Evolutionary conservation across 2,329 filamentous ascomycete genomes (phyloP), one percentile per base, ranked within the genome.

Genomic region (Orbilia quercus): DNA sequence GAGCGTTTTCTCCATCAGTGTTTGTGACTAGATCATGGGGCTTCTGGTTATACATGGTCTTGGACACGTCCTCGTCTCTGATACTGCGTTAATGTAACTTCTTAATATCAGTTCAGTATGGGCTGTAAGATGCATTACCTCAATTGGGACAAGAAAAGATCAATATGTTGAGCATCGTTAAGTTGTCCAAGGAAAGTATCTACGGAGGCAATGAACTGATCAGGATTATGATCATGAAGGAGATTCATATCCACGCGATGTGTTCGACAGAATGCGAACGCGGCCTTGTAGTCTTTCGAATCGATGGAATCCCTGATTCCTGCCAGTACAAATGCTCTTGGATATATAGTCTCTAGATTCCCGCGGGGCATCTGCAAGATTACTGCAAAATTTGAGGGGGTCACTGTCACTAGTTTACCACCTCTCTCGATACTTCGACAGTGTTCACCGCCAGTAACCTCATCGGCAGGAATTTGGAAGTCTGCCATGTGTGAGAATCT

Each of bases 181-280:
- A 99, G 84, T 80, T 99, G 93, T 16, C 92, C 88, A 31, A 98
- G 84, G 78, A 99, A 96, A 0, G 91, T 81, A 0, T 85, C 84
- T 9, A 96, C 86, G 75, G 89, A 91, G 2, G 85, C 82, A 79
- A 97, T 85, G 79, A 99, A 97, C 76, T 96, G 91, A 38, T 88
- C 85, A 0, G 94, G 92, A n/a, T 88, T 88, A 81, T 98, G 91
- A 79, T 99, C 95, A 78, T 96, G 94, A 1, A 99, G 83, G 74
- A 99, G 94, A 79, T 99, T 99, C 90, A 98, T 93, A 79, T 99
- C 95, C 0, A 99, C 95, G 76, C 96, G 88, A 80, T 99, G 96
- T 20, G 89, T 94, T 55, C 95, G 88, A 79, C 95, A 98, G 75
- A 92, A 89, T 20, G 90, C 83, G 79, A 97, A 99, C 0, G 95